Evolutionary conservation across 2,329 filamentous ascomycete species (phyloP).

Genomic region (Dendrostoma leiphaemia): DNA sequence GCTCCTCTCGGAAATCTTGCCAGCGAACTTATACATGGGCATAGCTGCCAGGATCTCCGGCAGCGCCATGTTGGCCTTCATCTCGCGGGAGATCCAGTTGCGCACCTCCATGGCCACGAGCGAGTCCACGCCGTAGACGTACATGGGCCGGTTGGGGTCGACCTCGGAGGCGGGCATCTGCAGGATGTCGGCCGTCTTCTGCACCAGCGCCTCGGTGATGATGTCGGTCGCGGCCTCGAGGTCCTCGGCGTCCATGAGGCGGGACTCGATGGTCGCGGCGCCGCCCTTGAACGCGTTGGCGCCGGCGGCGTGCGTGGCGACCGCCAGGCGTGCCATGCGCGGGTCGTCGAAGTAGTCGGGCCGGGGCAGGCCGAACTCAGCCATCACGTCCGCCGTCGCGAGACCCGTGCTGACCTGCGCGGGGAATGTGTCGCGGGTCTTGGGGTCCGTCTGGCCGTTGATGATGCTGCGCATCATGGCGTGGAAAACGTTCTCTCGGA

Average conservation of each 20-base stretch:
- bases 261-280: slow-evolving; percentile 6
- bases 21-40: slow-evolving; percentile 14
- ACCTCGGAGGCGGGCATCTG: slow-evolving; percentile 13
- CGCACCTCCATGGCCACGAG: slow-evolving; percentile 16
- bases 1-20: slow-evolving; percentile 14
- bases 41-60: slow-evolving; percentile 14
- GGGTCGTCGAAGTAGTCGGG: slow-evolving; percentile 13
- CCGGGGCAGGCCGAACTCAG: slow-evolving; percentile 5
- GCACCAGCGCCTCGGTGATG: slow-evolving; percentile 11
- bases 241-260: slow-evolving; percentile 3
- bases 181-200: slow-evolving; percentile 13
- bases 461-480: slow-evolving; percentile 20
- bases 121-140: slow-evolving; percentile 16
- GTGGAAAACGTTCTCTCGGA: slow-evolving; percentile 21
- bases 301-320: slow-evolving; percentile 2
- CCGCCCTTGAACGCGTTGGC: neutral
- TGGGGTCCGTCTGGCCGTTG: slow-evolving; percentile 10
- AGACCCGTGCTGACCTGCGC: slow-evolving; percentile 16
- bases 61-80: slow-evolving; percentile 14
- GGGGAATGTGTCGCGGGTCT: slow-evolving; percentile 1
- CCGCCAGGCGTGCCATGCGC: slow-evolving; percentile 4
- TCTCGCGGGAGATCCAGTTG: slow-evolving; percentile 16
- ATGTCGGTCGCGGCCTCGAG: slow-evolving; percentile 8
- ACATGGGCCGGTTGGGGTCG: slow-evolving; percentile 12
- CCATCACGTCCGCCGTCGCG: slow-evolving; percentile 12